These are phyloP conservation scores for Phialophora expanda DNA, from an alignment of 2,329 filamentous ascomycete species.

Conservation along the genomic window DNA sequence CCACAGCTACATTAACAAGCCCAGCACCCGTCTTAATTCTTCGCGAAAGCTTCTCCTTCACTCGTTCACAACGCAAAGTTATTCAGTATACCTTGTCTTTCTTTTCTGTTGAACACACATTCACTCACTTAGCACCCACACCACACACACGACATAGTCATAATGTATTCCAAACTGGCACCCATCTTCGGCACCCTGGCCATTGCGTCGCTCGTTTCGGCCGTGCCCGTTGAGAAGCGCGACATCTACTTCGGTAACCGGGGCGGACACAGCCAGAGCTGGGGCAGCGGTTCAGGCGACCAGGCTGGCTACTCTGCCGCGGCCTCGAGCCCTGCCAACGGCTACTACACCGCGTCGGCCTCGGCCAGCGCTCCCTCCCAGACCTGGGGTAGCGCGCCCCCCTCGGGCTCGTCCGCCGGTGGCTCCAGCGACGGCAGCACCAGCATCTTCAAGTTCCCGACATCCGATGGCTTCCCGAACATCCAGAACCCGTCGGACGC, in stretches of 20 bases:
- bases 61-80: slow-evolving; percentile 4
- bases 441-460: slow-evolving; percentile 37
- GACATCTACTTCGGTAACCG: slow-evolving; percentile 23
- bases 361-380: slow-evolving; percentile 5
- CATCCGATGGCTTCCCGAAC: slow-evolving; percentile 64
- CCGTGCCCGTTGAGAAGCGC: slow-evolving; percentile 30
- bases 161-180: slow-evolving; percentile 28
- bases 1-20: slow-evolving; percentile 16
- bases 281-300: slow-evolving; percentile 9
- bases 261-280: slow-evolving; percentile 3
- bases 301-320: slow-evolving; percentile 2
- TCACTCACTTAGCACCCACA: slow-evolving; percentile 20
- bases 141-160: slow-evolving; percentile 18
- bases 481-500: slow-evolving; percentile 55
- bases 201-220: slow-evolving; percentile 31
- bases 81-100: slow-evolving; percentile 8
- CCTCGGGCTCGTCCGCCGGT: slow-evolving; percentile 4
- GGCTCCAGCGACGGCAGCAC: slow-evolving; percentile 15
- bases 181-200: slow-evolving; percentile 30
- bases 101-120: slow-evolving; percentile 25
- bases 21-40: slow-evolving; percentile 7
- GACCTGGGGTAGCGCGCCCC: slow-evolving; percentile 1
- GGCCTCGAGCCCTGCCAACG: slow-evolving; percentile 15
- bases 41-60: slow-evolving; percentile 10
- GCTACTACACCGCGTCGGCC: slow-evolving; percentile 18